Evolutionary conservation across 352 stramenopile species (phyloP).

Genomic region (Phytopythium ostracodes): DNA sequence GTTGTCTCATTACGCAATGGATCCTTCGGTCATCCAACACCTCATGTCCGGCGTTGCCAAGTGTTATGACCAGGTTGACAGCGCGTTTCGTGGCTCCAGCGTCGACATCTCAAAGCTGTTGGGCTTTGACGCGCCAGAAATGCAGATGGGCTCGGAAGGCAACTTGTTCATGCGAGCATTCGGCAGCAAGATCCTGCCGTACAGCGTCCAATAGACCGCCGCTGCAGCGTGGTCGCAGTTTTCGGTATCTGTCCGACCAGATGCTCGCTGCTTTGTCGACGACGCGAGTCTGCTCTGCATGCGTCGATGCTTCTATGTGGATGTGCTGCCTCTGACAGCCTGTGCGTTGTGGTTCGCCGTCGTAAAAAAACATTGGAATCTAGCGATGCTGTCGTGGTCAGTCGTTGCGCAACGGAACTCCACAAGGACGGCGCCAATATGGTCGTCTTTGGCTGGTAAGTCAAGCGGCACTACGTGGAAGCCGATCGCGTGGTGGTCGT

Average conservation of each 20-base stretch:
- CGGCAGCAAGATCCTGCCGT: slow-evolving; percentile 7
- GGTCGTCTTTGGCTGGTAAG: slow-evolving; percentile 25
- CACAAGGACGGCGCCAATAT: not conserved
- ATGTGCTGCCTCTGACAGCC: no score
- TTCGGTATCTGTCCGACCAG: not conserved
- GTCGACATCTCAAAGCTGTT: not conserved
- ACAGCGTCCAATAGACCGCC: not conserved
- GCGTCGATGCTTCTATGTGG: not conserved
- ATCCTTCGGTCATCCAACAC: not conserved
- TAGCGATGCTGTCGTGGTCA: not conserved
- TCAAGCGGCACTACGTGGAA: slow-evolving; percentile 40
- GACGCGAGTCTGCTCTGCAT: not conserved
- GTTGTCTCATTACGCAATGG: not conserved
- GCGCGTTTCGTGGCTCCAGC: not conserved
- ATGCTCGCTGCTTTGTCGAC: slow-evolving; percentile 5
- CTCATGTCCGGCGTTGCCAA: not conserved
- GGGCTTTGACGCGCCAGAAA: not conserved
- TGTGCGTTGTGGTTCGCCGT: no score
- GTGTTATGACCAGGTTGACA: not conserved
- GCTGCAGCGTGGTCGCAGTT: slow-evolving; percentile 3
- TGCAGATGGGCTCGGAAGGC: not conserved
- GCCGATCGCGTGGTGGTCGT: slow-evolving; percentile 40
- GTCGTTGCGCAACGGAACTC: not conserved
- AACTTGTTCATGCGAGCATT: slow-evolving; percentile 1
- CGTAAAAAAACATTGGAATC: not conserved